Evolutionary conservation across 2,329 filamentous ascomycete species (phyloP).

Genomic region (Colletotrichum lupini): DNA sequence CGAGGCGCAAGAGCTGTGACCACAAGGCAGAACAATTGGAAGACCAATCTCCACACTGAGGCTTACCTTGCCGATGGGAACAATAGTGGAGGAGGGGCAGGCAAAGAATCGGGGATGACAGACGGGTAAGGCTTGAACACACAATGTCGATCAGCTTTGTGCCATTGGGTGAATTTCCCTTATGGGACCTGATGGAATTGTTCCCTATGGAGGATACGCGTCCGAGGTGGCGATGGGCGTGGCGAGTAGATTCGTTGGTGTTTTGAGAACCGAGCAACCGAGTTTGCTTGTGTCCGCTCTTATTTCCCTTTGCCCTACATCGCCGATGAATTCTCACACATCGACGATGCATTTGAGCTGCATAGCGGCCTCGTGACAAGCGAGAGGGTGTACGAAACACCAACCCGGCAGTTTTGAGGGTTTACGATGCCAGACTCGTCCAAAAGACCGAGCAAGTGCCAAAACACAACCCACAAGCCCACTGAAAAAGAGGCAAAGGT

Average conservation of each 20-base stretch:
- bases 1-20: not conserved
- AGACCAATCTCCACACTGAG: not conserved
- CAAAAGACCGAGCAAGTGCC: not conserved
- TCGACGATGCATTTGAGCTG: not conserved
- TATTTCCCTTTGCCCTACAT: not conserved
- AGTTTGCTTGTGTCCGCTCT: not conserved
- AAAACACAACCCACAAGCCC: not conserved
- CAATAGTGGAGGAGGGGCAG: not conserved
- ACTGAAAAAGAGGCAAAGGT: not conserved
- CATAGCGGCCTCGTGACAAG: not conserved
- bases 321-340: not conserved
- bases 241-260: not conserved
- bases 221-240: not conserved
- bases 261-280: not conserved
- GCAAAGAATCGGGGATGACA: not conserved
- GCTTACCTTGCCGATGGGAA: not conserved
- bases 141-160: not conserved
- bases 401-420: not conserved
- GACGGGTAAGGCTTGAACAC: constrained; percentile 10
- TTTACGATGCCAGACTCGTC: not conserved
- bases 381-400: not conserved
- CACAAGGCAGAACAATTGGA: not conserved
- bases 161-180: not conserved
- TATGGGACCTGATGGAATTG: constrained; percentile 1
- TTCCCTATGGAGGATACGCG: not conserved